Percentiles rank a stretch among this genome's conserved stretches.
Conservation (phyloP, 2,329 filamentous ascomycete species). For the Xenoacremonium recifei region DNA sequence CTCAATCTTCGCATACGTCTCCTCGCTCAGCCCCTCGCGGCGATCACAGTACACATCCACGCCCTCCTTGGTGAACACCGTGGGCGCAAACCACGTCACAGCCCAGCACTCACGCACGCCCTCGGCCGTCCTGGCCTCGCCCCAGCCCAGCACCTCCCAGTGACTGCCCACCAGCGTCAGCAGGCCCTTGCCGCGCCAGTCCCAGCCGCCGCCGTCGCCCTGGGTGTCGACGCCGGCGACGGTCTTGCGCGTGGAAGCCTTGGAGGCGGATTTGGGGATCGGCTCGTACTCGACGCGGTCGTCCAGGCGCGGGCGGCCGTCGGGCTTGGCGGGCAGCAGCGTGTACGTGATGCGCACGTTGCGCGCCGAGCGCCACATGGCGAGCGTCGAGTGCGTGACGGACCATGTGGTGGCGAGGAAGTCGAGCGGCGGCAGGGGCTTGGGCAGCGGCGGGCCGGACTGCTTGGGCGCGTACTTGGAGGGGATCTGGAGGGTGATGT, state of each 20-base stretch:
- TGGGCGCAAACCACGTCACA: constrained; percentile 83
- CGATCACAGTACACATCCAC: constrained; percentile 74
- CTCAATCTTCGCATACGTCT: constrained; percentile 56
- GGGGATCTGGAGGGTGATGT: constrained; percentile 35
- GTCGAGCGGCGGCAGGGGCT: constrained; percentile 47
- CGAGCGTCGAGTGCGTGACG: constrained; percentile 72
- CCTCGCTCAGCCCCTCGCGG: constrained; percentile 56
- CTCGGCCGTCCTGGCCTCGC: constrained; percentile 46
- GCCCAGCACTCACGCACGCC: constrained; percentile 61
- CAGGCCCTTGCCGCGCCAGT: constrained; percentile 78
- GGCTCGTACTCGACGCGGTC: constrained; percentile 72
- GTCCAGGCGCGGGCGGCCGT: constrained; percentile 54
- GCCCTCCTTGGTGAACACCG: constrained; percentile 78
- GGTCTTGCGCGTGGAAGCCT: constrained; percentile 50
- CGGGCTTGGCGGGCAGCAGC: constrained; percentile 41
- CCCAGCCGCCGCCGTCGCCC: constrained; percentile 50
- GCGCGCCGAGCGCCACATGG: constrained; percentile 77
- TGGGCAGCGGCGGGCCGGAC: constrained; percentile 20
- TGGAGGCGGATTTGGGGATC: constrained; percentile 43
- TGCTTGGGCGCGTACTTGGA: constrained; percentile 45
- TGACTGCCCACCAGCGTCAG: constrained; percentile 69
- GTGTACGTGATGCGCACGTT: constrained; percentile 81
- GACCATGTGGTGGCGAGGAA: constrained; percentile 69
- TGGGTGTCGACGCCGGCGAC: constrained; percentile 64
- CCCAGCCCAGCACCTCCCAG: constrained; percentile 82